Evolutionary conservation across 441 rosid species (phyloP).

Genomic region (Eruca vesicaria): DNA sequence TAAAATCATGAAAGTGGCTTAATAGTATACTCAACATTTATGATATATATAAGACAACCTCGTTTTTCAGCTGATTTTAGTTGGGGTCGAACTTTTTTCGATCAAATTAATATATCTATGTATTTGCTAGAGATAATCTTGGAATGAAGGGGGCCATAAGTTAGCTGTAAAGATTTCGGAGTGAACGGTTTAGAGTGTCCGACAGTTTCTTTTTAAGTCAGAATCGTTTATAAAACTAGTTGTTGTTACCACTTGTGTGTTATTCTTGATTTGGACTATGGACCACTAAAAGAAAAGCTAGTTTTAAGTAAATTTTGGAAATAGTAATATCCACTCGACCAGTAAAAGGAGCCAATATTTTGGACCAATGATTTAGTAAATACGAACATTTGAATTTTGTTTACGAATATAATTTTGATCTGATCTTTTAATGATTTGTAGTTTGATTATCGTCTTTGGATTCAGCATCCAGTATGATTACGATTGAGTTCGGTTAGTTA

Average conservation of each 20-base stretch:
- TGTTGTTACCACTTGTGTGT: slow-evolving; percentile 24
- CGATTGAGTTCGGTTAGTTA: slow-evolving; percentile 10
- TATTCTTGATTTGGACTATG: slow-evolving; percentile 15
- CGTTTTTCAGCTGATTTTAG: no score
- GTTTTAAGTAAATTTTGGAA: not conserved
- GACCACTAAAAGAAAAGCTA: not conserved
- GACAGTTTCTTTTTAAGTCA: slow-evolving; percentile 19
- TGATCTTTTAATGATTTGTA: not conserved
- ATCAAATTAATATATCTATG: no score
- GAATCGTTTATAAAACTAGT: slow-evolving; percentile 8
- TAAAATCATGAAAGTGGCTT: not conserved
- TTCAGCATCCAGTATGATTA: not conserved
- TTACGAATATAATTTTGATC: not conserved
- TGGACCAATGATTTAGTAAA: slow-evolving; percentile 20
- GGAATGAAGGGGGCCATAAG: slow-evolving; percentile 21
- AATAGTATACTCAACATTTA: no score
- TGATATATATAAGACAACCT: no score
- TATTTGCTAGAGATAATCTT: not conserved
- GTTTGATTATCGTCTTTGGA: not conserved
- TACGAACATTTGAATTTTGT: not conserved
- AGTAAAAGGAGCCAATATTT: not conserved
- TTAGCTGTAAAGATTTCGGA: slow-evolving; percentile 25
- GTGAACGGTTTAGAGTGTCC: slow-evolving; percentile 10
- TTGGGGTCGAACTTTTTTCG: no score
- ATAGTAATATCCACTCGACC: not conserved